Percentiles rank a stretch among this genome's conserved stretches.
Conservation (phyloP, 2,329 filamentous ascomycete species). For the Orbilia javanica region DNA sequence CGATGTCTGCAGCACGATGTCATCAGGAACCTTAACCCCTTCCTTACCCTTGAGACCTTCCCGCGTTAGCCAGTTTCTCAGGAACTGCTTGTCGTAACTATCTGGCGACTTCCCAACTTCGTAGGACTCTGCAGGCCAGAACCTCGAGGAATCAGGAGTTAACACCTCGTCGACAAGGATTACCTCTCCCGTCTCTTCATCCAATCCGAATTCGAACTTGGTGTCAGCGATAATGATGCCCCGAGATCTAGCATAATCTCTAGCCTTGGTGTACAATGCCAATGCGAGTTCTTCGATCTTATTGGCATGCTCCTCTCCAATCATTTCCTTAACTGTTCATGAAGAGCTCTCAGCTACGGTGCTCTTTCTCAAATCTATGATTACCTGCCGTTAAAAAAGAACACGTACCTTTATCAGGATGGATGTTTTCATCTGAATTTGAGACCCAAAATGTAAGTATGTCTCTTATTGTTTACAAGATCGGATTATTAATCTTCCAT, state of each 20-base stretch:
- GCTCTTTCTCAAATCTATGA: background rate
- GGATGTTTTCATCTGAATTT: slow-evolving; percentile 80
- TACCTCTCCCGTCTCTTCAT: slow-evolving; percentile 75
- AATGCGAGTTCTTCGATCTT: slow-evolving; percentile 76
- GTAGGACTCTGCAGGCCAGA: slow-evolving; percentile 84
- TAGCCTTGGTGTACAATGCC: slow-evolving; percentile 73
- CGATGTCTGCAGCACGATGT: slow-evolving; percentile 77
- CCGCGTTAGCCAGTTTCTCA: slow-evolving; percentile 83
- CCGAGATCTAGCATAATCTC: slow-evolving; percentile 74
- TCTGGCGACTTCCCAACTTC: slow-evolving; percentile 79
- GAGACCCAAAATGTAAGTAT: slow-evolving; percentile 27
- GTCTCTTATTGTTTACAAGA: slow-evolving; percentile 17
- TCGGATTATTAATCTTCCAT: slow-evolving; percentile 25
- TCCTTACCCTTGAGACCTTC: slow-evolving; percentile 81
- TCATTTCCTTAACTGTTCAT: slow-evolving; percentile 67
- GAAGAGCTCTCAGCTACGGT: slow-evolving; percentile 50
- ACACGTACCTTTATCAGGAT: slow-evolving; percentile 72
- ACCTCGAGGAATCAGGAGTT: slow-evolving; percentile 84
- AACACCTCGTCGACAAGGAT: slow-evolving; percentile 86
- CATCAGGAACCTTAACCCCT: slow-evolving; percentile 78
- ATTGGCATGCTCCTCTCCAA: slow-evolving; percentile 75
- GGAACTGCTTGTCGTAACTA: slow-evolving; percentile 88
- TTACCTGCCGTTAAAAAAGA: background rate
- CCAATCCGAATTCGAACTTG: slow-evolving; percentile 81
- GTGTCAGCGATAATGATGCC: slow-evolving; percentile 84